phyloP scores from a whole-genome alignment of 495 filamentous ascomycete genomes.

The Lasiosphaeriaceae sp. region DNA sequence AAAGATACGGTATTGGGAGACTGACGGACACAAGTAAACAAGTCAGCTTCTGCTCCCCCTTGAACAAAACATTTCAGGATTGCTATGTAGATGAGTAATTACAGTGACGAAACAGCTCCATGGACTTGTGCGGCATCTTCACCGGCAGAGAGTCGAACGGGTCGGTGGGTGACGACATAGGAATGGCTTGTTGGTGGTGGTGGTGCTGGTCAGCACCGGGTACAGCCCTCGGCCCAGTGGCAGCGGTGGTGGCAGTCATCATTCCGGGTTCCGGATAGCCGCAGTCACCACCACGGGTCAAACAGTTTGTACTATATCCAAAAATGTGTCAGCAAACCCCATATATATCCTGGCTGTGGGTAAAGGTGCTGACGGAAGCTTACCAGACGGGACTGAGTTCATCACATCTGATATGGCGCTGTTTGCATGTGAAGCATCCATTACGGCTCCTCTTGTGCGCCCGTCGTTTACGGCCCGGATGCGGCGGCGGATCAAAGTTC shows the following conservation, averaged over 20 bases:
- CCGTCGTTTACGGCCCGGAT: slow-evolving; percentile 19
- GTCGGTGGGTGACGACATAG: slow-evolving; percentile 8
- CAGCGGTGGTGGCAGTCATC: not conserved
- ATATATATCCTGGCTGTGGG: not conserved
- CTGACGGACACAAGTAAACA: not conserved
- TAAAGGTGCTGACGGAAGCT: not conserved
- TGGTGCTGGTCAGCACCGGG: not conserved
- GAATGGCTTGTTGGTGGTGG: not conserved
- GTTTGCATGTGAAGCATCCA: slow-evolving; percentile 75
- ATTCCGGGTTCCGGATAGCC: slow-evolving; percentile 18
- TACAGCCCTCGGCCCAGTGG: not conserved
- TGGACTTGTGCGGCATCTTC: slow-evolving; percentile 17
- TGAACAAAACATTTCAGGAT: too few relatives aligned
- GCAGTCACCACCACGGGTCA: slow-evolving; percentile 32
- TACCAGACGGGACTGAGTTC: slow-evolving; percentile 78
- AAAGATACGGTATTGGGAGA: slow-evolving; percentile 17
- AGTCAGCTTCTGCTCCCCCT: not conserved
- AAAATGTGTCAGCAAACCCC: too few relatives aligned
- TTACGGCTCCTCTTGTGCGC: slow-evolving; percentile 48
- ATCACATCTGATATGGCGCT: slow-evolving; percentile 75
- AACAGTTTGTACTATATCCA: slow-evolving; percentile 26
- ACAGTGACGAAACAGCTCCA: slow-evolving; percentile 26
- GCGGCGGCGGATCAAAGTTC: not conserved
- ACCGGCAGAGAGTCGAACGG: slow-evolving; percentile 22
- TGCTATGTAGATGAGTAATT: slow-evolving; percentile 1